These are phyloP conservation scores for Amorphotheca resinae DNA, from an alignment of 495 filamentous ascomycete genomes.

Conservation along the genomic window DNA sequence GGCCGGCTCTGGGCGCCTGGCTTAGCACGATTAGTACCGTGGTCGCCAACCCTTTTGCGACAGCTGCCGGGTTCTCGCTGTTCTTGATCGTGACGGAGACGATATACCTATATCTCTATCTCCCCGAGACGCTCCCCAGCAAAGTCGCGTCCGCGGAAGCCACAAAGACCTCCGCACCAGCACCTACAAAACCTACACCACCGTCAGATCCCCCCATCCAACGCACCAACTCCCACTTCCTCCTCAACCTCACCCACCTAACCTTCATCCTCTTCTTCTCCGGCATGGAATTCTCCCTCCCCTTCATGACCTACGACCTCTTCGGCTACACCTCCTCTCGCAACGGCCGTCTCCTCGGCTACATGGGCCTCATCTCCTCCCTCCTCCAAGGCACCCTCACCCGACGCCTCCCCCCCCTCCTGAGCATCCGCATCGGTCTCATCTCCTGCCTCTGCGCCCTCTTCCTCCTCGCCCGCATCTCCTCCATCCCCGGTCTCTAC, in stretches of 20 bases:
- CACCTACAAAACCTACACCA: constrained; percentile 17
- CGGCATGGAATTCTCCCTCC: constrained; percentile 90
- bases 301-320: constrained; percentile 93
- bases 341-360: constrained; percentile 81
- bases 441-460: constrained; percentile 67
- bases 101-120: constrained; percentile 67
- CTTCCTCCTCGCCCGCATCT: constrained; percentile 59
- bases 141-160: constrained; percentile 18
- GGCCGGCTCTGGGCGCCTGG: constrained; percentile 79
- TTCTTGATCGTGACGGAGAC: constrained; percentile 77
- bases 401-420: constrained; percentile 64
- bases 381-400: constrained; percentile 79
- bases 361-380: constrained; percentile 86
- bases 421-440: constrained; percentile 68
- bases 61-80: constrained; percentile 75
- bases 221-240: constrained; percentile 64
- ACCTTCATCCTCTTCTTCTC: constrained; percentile 92
- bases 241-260: constrained; percentile 84
- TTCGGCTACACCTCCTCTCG: constrained; percentile 67
- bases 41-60: constrained; percentile 83
- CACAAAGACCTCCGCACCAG: constrained; percentile 7
- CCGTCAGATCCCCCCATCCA: constrained; percentile 7
- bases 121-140: constrained; percentile 80
- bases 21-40: constrained; percentile 63
- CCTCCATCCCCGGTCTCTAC: constrained; percentile 57